These are phyloP conservation scores for Phialemoniopsis sp. DNA, from an alignment of 2,329 filamentous ascomycete species.

Conservation along the genomic window DNA sequence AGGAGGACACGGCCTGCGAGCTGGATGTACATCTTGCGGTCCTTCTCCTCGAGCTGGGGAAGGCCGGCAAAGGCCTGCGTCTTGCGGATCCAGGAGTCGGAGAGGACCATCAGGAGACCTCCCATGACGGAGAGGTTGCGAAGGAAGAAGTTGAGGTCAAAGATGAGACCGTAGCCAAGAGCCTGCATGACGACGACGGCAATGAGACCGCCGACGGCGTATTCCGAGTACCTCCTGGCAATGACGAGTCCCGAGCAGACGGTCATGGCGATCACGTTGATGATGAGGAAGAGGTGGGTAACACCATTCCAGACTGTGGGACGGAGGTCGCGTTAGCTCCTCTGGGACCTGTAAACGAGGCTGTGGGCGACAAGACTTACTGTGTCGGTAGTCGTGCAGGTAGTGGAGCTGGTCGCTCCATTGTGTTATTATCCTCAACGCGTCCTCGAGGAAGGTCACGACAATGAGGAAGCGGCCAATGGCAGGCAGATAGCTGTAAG, in stretches of 20 bases:
- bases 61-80: slow-evolving; percentile 93
- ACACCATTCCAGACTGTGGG: slow-evolving; percentile 75
- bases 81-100: slow-evolving; percentile 97
- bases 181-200: slow-evolving; percentile 90
- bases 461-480: slow-evolving; percentile 98
- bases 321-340: slow-evolving; percentile 5
- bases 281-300: slow-evolving; percentile 87
- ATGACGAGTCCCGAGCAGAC: slow-evolving; percentile 83
- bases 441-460: slow-evolving; percentile 96
- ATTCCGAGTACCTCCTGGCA: slow-evolving; percentile 85
- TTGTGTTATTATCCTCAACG: slow-evolving; percentile 93
- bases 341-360: background rate
- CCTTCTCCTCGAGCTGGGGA: slow-evolving; percentile 94
- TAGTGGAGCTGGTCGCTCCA: slow-evolving; percentile 94
- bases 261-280: slow-evolving; percentile 87
- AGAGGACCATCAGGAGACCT: slow-evolving; percentile 94
- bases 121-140: slow-evolving; percentile 97
- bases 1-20: slow-evolving; percentile 90
- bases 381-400: slow-evolving; percentile 86
- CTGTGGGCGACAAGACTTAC: slow-evolving; percentile 64
- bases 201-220: slow-evolving; percentile 86
- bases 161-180: slow-evolving; percentile 94
- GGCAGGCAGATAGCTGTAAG: slow-evolving; percentile 77
- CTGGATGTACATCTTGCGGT: slow-evolving; percentile 99
- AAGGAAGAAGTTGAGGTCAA: slow-evolving; percentile 99